Conservation (phyloP, 2,329 filamentous ascomycete genomes). For the Paramyrothecium roridum region DNA sequence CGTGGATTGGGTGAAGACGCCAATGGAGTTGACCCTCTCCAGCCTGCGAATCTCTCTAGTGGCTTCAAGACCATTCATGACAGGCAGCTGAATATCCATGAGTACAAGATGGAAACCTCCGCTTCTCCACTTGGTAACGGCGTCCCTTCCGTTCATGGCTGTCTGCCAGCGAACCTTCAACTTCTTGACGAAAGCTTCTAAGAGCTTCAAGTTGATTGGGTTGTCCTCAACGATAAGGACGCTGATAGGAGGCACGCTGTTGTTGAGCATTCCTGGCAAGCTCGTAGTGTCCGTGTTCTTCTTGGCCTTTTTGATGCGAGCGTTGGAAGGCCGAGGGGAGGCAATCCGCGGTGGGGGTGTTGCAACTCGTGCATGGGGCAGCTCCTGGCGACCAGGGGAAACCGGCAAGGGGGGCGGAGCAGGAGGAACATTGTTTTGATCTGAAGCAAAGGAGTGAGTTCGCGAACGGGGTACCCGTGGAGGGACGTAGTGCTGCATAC, state of each 20-base stretch:
- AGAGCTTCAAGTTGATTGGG: slow-evolving; percentile 89
- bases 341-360: slow-evolving; percentile 47
- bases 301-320: slow-evolving; percentile 49
- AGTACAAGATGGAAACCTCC: slow-evolving; percentile 94
- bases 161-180: slow-evolving; percentile 95
- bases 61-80: slow-evolving; percentile 94
- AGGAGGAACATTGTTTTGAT: slow-evolving; percentile 40
- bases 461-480: slow-evolving; percentile 44
- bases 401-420: slow-evolving; percentile 49
- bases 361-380: slow-evolving; percentile 39
- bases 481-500: slow-evolving; percentile 29
- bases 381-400: slow-evolving; percentile 47
- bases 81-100: slow-evolving; percentile 97
- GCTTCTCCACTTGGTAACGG: slow-evolving; percentile 86
- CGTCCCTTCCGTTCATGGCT: slow-evolving; percentile 93
- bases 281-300: slow-evolving; percentile 41
- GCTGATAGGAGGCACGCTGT: slow-evolving; percentile 89
- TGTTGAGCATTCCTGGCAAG: slow-evolving; percentile 68
- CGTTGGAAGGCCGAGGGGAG: slow-evolving; percentile 46
- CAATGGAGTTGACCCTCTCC: slow-evolving; percentile 87
- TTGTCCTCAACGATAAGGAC: slow-evolving; percentile 98
- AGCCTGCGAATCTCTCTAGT: slow-evolving; percentile 91
- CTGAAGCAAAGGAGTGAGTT: slow-evolving; percentile 59
- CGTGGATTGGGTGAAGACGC: slow-evolving; percentile 75
- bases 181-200: slow-evolving; percentile 94